Percentiles rank a stretch among this genome's conserved stretches.
These are phyloP conservation scores for Plasmodium cynomolgi DNA, from an alignment of 169 alveolate genomes.

Conservation along the genomic window DNA sequence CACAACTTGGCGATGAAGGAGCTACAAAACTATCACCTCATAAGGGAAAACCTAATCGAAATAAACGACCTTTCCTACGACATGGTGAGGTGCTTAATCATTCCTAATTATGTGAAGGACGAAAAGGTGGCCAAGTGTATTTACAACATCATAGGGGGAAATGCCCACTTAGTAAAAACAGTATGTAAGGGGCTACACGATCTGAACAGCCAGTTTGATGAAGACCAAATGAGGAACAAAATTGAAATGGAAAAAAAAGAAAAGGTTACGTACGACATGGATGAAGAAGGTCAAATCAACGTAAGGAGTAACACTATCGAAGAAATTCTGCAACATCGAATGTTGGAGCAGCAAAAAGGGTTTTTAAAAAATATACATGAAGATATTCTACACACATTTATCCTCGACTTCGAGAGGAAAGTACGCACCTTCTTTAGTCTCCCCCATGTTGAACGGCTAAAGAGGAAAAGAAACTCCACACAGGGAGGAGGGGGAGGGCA, in stretches of 20 bases:
- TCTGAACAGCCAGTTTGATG: slow-evolving; percentile 10
- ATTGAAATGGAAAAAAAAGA: slow-evolving; percentile 33
- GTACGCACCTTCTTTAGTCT: slow-evolving; percentile 19
- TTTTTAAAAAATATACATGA: slow-evolving; percentile 58
- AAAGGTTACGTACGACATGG: slow-evolving; percentile 59
- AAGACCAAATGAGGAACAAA: slow-evolving; percentile 6
- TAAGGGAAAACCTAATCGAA: slow-evolving; percentile 23
- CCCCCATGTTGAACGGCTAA: slow-evolving; percentile 26
- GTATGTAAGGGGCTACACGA: slow-evolving; percentile 28
- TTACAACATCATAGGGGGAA: slow-evolving; percentile 39
- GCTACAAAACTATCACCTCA: slow-evolving; percentile 5
- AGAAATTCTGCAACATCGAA: slow-evolving; percentile 25
- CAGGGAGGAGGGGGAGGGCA: background rate
- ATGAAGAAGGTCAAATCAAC: slow-evolving; percentile 20
- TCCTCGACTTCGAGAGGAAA: slow-evolving; percentile 35
- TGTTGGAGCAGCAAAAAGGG: slow-evolving; percentile 12
- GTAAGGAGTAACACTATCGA: slow-evolving; percentile 8
- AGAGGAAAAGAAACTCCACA: background rate
- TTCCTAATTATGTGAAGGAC: slow-evolving; percentile 20
- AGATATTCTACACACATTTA: slow-evolving; percentile 29
- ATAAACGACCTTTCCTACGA: slow-evolving; percentile 45
- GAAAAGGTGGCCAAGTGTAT: slow-evolving; percentile 32
- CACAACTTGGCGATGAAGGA: background rate
- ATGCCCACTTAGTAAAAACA: slow-evolving; percentile 14
- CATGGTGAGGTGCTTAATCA: slow-evolving; percentile 29